Evolutionary conservation across 2,329 filamentous ascomycete genomes (phyloP), one percentile per base, ranked within the genome.

Genomic region (Fusarium papillatum): DNA sequence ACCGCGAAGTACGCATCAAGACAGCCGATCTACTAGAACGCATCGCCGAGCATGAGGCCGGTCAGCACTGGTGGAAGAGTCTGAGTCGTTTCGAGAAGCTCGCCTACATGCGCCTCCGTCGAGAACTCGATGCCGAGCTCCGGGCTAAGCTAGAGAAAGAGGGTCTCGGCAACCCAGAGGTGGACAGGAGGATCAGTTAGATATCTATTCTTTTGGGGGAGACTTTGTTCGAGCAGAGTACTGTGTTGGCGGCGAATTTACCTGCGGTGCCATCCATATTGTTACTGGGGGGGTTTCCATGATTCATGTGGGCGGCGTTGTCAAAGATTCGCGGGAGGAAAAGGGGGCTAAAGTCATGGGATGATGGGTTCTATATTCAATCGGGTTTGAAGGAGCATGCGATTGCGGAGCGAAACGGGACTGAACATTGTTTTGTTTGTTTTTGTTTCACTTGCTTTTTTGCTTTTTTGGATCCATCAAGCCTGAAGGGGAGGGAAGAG

Each of bases 21-120:
- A 94, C 95, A 3, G 93, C 95, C 1, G 94, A 94, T 72, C 86
- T 99, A 41, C 84, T 99, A 26, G 95, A 96, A 77, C 90, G 95
- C 26, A 92, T 99, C 66, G 91, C 92, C 76, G 92, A 93, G 69
- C 96, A 99, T 84, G 94, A 97, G 81, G 97, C 95, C 13, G 97
- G 97, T 2, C 90, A 95, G 80, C 95, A 98, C 84, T 98, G 97
- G 89, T 99, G 96, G 95, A 92, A 90, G 76, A 91, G 92, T 36
- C 86, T 99, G 61, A 97, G 95, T 69, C 89, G 95, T 55, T 99
- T 98, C 81, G 93, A 96, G 78, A 97, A 96, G 85, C 85, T 98
- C 75, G 96, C 94, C 5, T 98, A 94, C 80, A 93, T 94, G 76
- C 90, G 96, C 61, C 92, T 97, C 61, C 93, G 93, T 82, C 90